Evolutionary conservation across 2,329 filamentous ascomycete species (phyloP).

Genomic region (Arthrobotrys entomopaga): DNA sequence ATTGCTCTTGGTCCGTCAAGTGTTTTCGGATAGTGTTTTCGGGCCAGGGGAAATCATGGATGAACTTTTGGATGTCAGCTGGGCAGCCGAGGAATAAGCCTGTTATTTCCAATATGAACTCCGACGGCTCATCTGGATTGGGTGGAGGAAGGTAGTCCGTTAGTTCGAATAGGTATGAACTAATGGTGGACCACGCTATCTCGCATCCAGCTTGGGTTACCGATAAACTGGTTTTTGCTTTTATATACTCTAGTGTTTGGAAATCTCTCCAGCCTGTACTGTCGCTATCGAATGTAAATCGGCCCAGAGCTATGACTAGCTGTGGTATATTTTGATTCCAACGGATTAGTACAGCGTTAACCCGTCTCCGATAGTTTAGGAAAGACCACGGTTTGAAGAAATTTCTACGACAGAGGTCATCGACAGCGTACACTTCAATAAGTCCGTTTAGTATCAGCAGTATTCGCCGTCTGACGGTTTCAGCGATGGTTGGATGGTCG

Average conservation of each 20-base stretch:
- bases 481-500: neutral
- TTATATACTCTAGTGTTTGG: neutral
- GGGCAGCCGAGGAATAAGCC: slow-evolving; percentile 8
- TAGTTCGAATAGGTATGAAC: slow-evolving; percentile 31
- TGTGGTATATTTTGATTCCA: slow-evolving; percentile 17
- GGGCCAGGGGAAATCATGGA: neutral
- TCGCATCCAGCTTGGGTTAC: slow-evolving; percentile 14
- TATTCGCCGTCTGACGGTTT: slow-evolving; percentile 1
- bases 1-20: neutral
- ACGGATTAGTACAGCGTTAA: slow-evolving; percentile 14
- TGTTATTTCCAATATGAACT: neutral
- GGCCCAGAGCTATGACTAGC: slow-evolving; percentile 18
- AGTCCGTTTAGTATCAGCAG: slow-evolving; percentile 23
- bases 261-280: neutral
- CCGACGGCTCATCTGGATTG: neutral
- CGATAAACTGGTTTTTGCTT: neutral
- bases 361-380: slow-evolving; percentile 23
- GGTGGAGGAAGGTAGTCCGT: neutral
- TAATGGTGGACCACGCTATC: slow-evolving; percentile 20
- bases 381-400: slow-evolving; percentile 13
- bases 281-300: slow-evolving; percentile 3
- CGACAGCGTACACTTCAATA: slow-evolving; percentile 19
- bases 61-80: slow-evolving; percentile 10
- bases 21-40: slow-evolving; percentile 4
- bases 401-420: slow-evolving; percentile 22